Conservation (phyloP, 2,329 filamentous ascomycete species). For the Beauveria medogensis region DNA sequence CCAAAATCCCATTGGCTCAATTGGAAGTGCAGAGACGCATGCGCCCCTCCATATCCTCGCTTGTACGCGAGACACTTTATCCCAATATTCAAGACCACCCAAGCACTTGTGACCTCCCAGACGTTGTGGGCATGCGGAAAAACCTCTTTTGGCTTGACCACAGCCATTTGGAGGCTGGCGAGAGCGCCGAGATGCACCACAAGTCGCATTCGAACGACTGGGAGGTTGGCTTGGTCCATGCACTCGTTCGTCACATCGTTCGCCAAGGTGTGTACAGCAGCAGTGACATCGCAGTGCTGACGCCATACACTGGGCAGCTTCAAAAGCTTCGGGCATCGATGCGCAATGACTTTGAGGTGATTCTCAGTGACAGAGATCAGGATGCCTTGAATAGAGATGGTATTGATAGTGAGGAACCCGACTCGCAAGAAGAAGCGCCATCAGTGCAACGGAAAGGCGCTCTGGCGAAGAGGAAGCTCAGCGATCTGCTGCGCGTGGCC, state of each 20-base stretch:
- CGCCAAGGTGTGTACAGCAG: constrained; percentile 53
- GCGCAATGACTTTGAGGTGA: constrained; percentile 46
- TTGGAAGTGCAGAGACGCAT: constrained; percentile 57
- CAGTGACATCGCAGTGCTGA: constrained; percentile 62
- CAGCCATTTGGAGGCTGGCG: constrained; percentile 33
- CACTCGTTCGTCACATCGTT: constrained; percentile 57
- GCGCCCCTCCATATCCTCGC: constrained; percentile 51
- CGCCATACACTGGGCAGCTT: constrained; percentile 54
- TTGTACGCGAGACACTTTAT: constrained; percentile 53
- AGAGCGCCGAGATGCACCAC: constrained; percentile 23
- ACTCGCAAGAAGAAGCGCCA: constrained; percentile 10
- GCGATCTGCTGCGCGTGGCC: constrained; percentile 32
- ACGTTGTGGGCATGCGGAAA: constrained; percentile 44
- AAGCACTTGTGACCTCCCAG: constrained; percentile 29
- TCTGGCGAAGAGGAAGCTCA: constrained; percentile 40
- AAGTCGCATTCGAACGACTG: constrained; percentile 47
- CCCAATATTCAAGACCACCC: constrained; percentile 43
- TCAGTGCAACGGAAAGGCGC: constrained; percentile 18
- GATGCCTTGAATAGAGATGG: constrained; percentile 37
- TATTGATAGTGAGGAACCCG: constrained; percentile 22
- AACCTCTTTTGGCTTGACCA: constrained; percentile 59
- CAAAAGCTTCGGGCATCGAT: constrained; percentile 40
- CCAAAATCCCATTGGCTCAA: constrained; percentile 22
- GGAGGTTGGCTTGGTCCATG: constrained; percentile 56
- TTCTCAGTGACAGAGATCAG: constrained; percentile 54